Percentiles rank a stretch among this genome's conserved stretches.
phyloP scores from a whole-genome alignment of 345 rosid species.

The Litchi chinensis region DNA sequence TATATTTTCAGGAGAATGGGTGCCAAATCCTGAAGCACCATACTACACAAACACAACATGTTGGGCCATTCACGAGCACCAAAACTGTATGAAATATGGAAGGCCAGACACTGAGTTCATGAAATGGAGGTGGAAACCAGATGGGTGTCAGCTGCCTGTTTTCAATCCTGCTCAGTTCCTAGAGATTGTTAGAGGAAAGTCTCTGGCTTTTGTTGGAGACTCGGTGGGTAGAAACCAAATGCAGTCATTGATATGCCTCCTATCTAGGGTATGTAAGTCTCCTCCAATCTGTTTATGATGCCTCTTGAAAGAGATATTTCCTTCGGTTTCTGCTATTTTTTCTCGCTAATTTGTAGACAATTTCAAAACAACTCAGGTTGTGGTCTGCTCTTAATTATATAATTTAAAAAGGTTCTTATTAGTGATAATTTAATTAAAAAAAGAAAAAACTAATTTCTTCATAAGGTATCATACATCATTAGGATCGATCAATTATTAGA shows the following conservation, averaged over 20 bases:
- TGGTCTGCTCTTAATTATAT: too few species aligned
- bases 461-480: too few species aligned
- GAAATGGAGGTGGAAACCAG: slow-evolving; percentile 88
- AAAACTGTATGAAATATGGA: slow-evolving; percentile 91
- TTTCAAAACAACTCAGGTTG: too few species aligned
- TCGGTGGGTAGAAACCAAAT: slow-evolving; percentile 90
- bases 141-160: slow-evolving; percentile 66
- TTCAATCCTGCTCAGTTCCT: slow-evolving; percentile 77
- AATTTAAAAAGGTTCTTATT: too few species aligned
- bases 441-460: too few species aligned
- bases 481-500: too few species aligned
- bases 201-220: slow-evolving; percentile 88
- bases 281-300: not conserved
- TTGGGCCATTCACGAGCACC: slow-evolving; percentile 97
- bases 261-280: slow-evolving; percentile 63
- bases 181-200: slow-evolving; percentile 68
- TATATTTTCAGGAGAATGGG: slow-evolving; percentile 86
- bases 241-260: slow-evolving; percentile 96
- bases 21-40: slow-evolving; percentile 66
- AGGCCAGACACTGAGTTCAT: slow-evolving; percentile 70
- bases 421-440: too few species aligned
- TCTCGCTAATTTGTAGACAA: too few species aligned
- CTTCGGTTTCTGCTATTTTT: too few species aligned
- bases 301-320: too few species aligned
- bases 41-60: slow-evolving; percentile 88